Evolutionary conservation across 2,329 filamentous ascomycete genomes (phyloP).

Genomic region (Keithomyces neogunnii): DNA sequence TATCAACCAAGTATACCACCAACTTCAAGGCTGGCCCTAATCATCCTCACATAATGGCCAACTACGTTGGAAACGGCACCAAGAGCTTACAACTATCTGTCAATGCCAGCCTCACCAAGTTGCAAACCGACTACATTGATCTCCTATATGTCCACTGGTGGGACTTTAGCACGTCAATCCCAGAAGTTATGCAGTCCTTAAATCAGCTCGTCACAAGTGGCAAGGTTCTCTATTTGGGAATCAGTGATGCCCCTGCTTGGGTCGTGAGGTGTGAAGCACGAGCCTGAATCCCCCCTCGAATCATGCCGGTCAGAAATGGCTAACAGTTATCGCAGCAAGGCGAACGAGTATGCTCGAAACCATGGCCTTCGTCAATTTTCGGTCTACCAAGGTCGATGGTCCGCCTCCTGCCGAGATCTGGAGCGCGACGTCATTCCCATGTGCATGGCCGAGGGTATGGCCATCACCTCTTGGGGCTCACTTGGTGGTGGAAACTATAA

Average conservation of each 20-base stretch:
- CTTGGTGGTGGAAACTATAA: conserved; percentile 42
- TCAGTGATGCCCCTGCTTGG: conserved; percentile 64
- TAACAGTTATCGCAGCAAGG: conserved; percentile 32
- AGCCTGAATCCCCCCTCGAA: background rate
- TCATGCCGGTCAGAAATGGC: background rate
- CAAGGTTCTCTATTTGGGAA: conserved; percentile 58
- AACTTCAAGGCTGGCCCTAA: conserved; percentile 40
- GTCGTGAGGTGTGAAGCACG: conserved; percentile 36
- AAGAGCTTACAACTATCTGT: conserved; percentile 53
- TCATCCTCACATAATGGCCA: conserved; percentile 37
- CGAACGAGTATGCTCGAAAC: conserved; percentile 60
- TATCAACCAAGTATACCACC: conserved; percentile 62
- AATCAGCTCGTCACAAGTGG: conserved; percentile 51
- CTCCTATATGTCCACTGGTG: conserved; percentile 58
- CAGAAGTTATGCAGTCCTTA: conserved; percentile 60
- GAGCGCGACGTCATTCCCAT: conserved; percentile 37
- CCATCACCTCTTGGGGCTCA: conserved; percentile 50
- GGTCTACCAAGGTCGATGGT: conserved; percentile 36
- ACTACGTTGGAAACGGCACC: conserved; percentile 49
- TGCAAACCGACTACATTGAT: conserved; percentile 63
- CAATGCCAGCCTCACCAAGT: conserved; percentile 47
- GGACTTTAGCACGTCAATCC: conserved; percentile 59
- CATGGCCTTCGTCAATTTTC: conserved; percentile 63
- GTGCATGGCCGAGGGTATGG: conserved; percentile 37
- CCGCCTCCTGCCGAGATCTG: conserved; percentile 28